Conservation (phyloP, 2,329 filamentous ascomycete species). For the Dothideomycetidae sp. region DNA sequence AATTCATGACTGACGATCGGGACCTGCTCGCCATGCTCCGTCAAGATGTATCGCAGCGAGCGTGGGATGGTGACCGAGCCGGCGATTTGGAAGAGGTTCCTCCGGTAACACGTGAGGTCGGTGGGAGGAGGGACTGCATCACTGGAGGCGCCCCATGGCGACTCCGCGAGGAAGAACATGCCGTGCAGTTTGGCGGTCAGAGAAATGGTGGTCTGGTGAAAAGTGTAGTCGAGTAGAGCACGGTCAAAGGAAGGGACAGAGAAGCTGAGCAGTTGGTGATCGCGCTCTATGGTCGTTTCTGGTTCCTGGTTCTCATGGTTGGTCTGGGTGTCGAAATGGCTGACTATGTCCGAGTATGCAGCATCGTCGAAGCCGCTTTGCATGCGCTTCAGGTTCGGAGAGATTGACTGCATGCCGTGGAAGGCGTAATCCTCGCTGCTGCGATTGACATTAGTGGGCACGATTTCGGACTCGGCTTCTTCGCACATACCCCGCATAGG, state of each 20-base stretch:
- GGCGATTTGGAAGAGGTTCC: constrained; percentile 92
- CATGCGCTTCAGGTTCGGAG: constrained; percentile 35
- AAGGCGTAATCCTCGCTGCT: constrained; percentile 8
- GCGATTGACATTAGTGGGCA: constrained; percentile 17
- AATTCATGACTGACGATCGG: constrained; percentile 74
- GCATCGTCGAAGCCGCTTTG: constrained; percentile 36
- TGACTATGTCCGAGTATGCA: constrained; percentile 35
- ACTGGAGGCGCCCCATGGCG: constrained; percentile 49
- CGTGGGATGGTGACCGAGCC: constrained; percentile 72
- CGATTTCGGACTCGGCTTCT: constrained; percentile 11
- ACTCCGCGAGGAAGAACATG: constrained; percentile 80
- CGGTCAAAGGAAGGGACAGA: constrained; percentile 37
- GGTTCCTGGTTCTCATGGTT: constrained; percentile 23
- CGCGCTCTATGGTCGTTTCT: constrained; percentile 32
- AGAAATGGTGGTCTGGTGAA: constrained; percentile 47
- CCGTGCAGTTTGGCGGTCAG: constrained; percentile 69
- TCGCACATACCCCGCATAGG: constrained; percentile 41
- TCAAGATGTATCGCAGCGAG: constrained; percentile 64
- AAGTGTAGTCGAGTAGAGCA: constrained; percentile 51
- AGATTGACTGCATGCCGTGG: constrained; percentile 23
- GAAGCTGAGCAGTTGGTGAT: constrained; percentile 41
- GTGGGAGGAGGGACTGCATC: constrained; percentile 48
- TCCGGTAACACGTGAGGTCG: constrained; percentile 87
- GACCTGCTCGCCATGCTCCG: constrained; percentile 70
- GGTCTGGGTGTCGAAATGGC: constrained; percentile 21